Evolutionary conservation across 1,284 basidiomycete species (phyloP).

Genomic region (Salmacisia buchloeana): DNA sequence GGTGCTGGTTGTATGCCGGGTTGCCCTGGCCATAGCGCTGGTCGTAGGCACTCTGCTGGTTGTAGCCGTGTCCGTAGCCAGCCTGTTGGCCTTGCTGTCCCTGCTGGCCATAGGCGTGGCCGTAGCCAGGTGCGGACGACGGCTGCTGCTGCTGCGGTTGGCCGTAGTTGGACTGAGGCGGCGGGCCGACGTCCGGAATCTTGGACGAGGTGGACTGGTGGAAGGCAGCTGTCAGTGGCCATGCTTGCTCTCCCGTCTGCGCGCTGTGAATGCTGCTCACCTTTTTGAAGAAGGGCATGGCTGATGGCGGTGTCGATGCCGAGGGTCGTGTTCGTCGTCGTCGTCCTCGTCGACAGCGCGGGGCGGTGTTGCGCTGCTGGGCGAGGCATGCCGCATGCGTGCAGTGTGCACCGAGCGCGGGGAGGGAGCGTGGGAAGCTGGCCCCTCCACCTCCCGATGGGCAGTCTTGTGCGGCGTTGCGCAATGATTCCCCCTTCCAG

Average conservation of each 20-base stretch:
- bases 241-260: not conserved
- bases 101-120: not conserved
- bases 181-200: not conserved
- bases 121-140: not conserved
- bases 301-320: too few species aligned
- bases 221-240: not conserved
- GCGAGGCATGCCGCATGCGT: too few species aligned
- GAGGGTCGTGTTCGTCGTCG: too few species aligned
- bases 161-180: not conserved
- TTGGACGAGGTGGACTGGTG: not conserved
- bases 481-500: too few species aligned
- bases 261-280: not conserved
- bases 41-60: not conserved
- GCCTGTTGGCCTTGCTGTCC: not conserved
- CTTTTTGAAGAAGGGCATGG: conserved; percentile 6
- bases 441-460: too few species aligned
- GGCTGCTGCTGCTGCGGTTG: not conserved
- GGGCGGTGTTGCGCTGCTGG: too few species aligned
- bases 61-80: not conserved
- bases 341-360: too few species aligned
- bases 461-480: too few species aligned
- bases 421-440: too few species aligned
- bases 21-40: not conserved
- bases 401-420: too few species aligned
- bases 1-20: not conserved